Conservation (phyloP, 306 rosid genomes). For the Nissolia schottii region DNA sequence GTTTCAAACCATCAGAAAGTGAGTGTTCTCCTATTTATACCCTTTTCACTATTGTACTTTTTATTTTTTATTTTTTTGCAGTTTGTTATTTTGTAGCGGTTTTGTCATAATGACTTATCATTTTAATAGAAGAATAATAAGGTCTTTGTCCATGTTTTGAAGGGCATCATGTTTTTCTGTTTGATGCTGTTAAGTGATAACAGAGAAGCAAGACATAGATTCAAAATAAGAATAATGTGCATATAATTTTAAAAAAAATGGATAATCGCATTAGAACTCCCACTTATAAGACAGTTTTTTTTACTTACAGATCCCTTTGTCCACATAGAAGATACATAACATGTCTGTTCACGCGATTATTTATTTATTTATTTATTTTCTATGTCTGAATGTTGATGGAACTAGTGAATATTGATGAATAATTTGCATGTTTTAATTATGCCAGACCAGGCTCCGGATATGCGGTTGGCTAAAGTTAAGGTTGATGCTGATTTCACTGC, state of each 20-base stretch:
- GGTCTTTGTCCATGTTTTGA: background rate
- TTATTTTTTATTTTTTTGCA: too few species aligned
- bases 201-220: background rate
- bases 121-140: background rate
- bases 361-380: too few species aligned
- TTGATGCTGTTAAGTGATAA: background rate
- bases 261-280: background rate
- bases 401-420: background rate
- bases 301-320: background rate
- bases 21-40: constrained; percentile 16
- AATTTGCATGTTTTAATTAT: constrained; percentile 18
- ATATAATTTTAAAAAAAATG: background rate
- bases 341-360: too few species aligned
- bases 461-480: constrained; percentile 70
- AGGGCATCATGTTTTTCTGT: background rate
- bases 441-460: constrained; percentile 40
- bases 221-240: background rate
- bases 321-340: background rate
- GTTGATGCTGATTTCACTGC: constrained; percentile 63
- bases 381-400: background rate
- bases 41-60: background rate
- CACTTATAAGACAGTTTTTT: background rate
- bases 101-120: background rate
- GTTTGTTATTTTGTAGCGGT: background rate
- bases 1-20: constrained; percentile 45